Percentiles rank a stretch among this genome's conserved stretches.
Evolutionary conservation across 768 basidiomycete genomes (phyloP).

Genomic region (Lactarius trivialis): DNA sequence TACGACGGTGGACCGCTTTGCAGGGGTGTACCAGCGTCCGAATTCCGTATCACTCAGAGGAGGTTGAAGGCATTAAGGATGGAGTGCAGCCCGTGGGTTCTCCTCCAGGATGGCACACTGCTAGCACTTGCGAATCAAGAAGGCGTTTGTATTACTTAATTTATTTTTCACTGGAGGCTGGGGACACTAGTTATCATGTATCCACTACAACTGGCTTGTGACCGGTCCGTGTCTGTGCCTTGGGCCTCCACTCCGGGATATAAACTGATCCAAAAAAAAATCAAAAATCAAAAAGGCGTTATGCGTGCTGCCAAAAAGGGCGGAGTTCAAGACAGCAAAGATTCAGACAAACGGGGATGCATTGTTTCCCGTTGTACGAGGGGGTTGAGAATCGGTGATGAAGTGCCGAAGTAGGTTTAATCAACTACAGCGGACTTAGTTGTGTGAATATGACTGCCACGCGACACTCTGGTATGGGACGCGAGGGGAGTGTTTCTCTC

Average conservation of each 20-base stretch:
- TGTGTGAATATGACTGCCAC: background rate
- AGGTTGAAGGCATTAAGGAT: too few species aligned
- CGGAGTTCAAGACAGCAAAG: background rate
- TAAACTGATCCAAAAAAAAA: too few species aligned
- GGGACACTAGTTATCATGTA: too few species aligned
- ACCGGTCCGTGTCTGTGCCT: too few species aligned
- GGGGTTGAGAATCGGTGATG: background rate
- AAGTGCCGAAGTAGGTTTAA: background rate
- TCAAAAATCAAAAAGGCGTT: conserved; percentile 17
- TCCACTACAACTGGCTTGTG: too few species aligned
- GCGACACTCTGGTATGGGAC: background rate
- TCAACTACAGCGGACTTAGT: background rate
- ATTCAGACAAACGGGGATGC: background rate
- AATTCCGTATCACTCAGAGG: too few species aligned
- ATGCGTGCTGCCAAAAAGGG: background rate
- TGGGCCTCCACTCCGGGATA: too few species aligned
- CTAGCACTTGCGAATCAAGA: conserved; percentile 17
- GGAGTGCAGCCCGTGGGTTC: too few species aligned
- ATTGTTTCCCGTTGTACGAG: background rate
- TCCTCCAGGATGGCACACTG: conserved; percentile 10
- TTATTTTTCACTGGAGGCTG: too few species aligned
- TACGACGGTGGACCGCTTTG: conserved; percentile 30
- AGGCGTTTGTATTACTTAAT: too few species aligned
- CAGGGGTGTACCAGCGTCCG: too few species aligned
- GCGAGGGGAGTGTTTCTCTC: background rate